Evolutionary conservation across 2,329 filamentous ascomycete genomes (phyloP).

Genomic region (Verticillium klebahnii): DNA sequence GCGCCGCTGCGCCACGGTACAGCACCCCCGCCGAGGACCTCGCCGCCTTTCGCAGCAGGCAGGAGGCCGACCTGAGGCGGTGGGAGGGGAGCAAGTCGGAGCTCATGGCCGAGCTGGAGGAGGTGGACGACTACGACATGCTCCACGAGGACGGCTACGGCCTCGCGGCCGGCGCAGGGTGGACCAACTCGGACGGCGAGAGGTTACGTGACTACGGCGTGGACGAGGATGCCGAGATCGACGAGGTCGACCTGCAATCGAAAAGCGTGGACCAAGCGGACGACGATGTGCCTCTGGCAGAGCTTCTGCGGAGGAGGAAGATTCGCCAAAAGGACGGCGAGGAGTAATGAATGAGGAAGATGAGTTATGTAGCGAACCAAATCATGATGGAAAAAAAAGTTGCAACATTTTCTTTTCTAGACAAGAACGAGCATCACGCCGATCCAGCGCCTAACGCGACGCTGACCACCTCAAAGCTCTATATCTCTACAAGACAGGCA

Average conservation of each 20-base stretch:
- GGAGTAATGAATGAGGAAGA: slow-evolving; percentile 19
- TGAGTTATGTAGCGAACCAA: neutral
- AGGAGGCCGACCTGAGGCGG: slow-evolving; percentile 40
- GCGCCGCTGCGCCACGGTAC: slow-evolving; percentile 25
- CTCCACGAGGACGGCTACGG: slow-evolving; percentile 47
- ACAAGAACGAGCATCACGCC: neutral
- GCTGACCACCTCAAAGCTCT: neutral
- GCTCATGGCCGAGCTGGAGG: slow-evolving; percentile 46
- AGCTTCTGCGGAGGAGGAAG: slow-evolving; percentile 57
- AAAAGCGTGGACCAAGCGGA: slow-evolving; percentile 24
- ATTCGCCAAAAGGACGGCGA: slow-evolving; percentile 24
- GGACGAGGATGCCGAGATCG: slow-evolving; percentile 63
- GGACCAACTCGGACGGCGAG: slow-evolving; percentile 74
- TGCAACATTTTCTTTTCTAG: neutral
- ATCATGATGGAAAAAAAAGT: neutral
- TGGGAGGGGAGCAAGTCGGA: slow-evolving; percentile 24
- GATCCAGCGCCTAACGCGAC: neutral
- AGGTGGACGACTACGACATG: slow-evolving; percentile 46
- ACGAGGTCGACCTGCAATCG: neutral
- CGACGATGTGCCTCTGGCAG: slow-evolving; percentile 64
- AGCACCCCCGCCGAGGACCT: slow-evolving; percentile 38
- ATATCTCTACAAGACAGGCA: neutral
- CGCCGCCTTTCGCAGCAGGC: slow-evolving; percentile 44
- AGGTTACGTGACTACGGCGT: slow-evolving; percentile 72
- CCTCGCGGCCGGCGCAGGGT: slow-evolving; percentile 49